Base-by-base conservation (phyloP, 2,329 filamentous ascomycete genomes). In the Botrytis elliptica region DNA sequence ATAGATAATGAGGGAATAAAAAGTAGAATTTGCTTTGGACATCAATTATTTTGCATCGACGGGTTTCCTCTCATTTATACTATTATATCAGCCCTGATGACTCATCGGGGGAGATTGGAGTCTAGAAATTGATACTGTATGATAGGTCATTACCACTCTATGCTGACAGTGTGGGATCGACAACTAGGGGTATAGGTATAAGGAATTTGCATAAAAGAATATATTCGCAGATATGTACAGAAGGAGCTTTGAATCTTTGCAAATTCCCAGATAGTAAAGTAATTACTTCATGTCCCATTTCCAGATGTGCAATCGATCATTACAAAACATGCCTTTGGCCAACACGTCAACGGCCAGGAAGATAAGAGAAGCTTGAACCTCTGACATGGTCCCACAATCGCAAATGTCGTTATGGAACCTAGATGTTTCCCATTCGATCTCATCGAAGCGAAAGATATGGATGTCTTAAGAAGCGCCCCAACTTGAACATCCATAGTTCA, bases 361-460 rank as follows among this genome's bases (percentile, higher is more conserved):
- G n/a, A 9, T 29, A 7, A 57, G 52, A 57, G 14, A 18, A 18
- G 6, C 52, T 29, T 29, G 16, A 1, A 57, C 4, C 14, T 33
- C 14, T 1, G 14, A 1, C 7, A 3, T 4, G n/a, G 3, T 57
- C 52, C 52, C 52, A 57, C 7, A 57, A 4, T 9, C 6, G 18
- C n/a, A 4, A 33, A 16, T 18, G 14, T 57, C 0, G 3, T 29
- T 18, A 18, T 57, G 14, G 16, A 33, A 18, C 1, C n/a, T 29
- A 8, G 1, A 29, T 29, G 0, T 33, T 1, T 8, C 0, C 14
- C 52, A 18, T 9, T 33, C 52, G 1, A 3, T 57, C 14, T 29
- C 6, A 57, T 57, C 16, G 16, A 57, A 29, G 52, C 14, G 8
- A 16, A 7, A 5, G 49, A 55, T 16, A 55, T 55, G 49, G 49